phyloP scores from a whole-genome alignment of 768 basidiomycete species.

The Pisolithus orientalis region DNA sequence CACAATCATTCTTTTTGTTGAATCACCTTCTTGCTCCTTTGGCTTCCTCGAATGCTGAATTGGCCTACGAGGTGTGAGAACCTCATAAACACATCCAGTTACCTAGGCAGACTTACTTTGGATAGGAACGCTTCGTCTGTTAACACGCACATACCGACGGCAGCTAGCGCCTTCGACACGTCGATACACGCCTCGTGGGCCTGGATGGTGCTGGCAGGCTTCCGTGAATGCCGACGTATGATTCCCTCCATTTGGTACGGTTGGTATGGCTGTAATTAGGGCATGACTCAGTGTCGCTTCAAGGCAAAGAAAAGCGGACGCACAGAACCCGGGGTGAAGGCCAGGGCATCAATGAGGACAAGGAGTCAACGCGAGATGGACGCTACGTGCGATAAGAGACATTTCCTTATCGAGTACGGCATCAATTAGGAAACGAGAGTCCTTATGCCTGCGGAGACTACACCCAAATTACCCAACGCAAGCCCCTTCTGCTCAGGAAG shows the following conservation, averaged over 20 bases:
- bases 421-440: conserved; percentile 25
- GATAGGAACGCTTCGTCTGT: conserved; percentile 60
- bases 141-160: conserved; percentile 60
- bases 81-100: neutral
- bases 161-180: conserved; percentile 66
- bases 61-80: conserved; percentile 31
- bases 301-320: conserved; percentile 1
- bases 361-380: neutral
- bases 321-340: conserved; percentile 63
- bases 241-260: conserved; percentile 64
- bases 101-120: conserved; percentile 34
- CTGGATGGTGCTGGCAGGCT: conserved; percentile 49
- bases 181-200: conserved; percentile 65
- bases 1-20: neutral
- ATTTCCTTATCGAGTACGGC: conserved; percentile 32
- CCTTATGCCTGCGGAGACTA: conserved; percentile 71
- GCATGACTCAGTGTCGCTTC: neutral
- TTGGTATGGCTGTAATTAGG: conserved; percentile 59
- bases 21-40: conserved; percentile 13
- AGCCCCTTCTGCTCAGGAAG: conserved; percentile 87
- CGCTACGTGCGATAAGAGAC: conserved; percentile 56
- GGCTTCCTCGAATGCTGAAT: conserved; percentile 44
- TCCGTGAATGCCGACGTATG: conserved; percentile 67
- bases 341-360: conserved; percentile 52
- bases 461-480: conserved; percentile 66